Evolutionary conservation across 2,329 filamentous ascomycete species (phyloP), one percentile per base, ranked within the genome.

Genomic region (Colletotrichum siamense): DNA sequence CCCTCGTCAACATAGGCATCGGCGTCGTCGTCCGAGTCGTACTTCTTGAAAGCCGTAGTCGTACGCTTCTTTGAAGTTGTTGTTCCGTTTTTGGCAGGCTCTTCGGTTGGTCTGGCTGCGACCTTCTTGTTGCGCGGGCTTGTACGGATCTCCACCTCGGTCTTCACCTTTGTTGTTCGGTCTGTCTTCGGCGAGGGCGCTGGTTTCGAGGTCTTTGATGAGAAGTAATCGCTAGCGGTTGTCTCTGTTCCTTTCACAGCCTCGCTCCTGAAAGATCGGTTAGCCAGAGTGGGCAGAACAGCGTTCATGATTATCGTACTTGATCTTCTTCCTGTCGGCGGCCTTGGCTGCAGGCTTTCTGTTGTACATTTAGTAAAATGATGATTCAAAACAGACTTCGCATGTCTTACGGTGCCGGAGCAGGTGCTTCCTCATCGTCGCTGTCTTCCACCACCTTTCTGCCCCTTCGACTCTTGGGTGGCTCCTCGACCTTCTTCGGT

Each of bases 391-490:
- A 18, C 22, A 8, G 28, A 34, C 39, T 13, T 9, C 4, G 16
- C 13, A 7, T 22, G 5, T n/a, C 70, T 39, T 32, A 76, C 74
- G 59, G 26, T 36, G 59, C 55, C 12, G 63, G 86, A 39, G 80
- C 80, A 57, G 73, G 36, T n/a, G 91, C 88, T 7, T 95, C 94
- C 34, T 96, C 95, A 72, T 96, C 95, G 59, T 95, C 94, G 78
- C 95, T 96, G 78, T 98, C 95, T 77, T 96, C 92, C 63, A 97
- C 87, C 44, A 98, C 91, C 81, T 94, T 96, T 73, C 94, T 92
- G 66, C 84, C 81, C 77, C 89, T 85, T 77, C 87, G 85, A 77
- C 84, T 87, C 77, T 88, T 88, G 65, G 84, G 76, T 16, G 88
- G 79, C 67, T 86, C 86, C 73, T 88, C 87, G 55, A 82, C 82